Conservation (phyloP, 306 rosid genomes). For the Quercus glauca region DNA sequence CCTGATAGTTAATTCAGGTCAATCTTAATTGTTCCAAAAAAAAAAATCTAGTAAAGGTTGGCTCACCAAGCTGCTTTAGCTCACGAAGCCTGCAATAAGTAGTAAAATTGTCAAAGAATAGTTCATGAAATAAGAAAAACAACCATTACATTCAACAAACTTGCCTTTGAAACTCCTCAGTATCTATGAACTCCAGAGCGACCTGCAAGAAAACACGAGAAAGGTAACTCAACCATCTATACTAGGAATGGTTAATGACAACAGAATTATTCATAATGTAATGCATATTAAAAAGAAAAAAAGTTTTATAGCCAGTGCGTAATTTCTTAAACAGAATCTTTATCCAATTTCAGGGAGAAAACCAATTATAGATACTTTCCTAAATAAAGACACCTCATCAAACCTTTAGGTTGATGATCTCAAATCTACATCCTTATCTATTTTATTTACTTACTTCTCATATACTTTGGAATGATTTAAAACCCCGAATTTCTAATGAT, state of each 20-base stretch:
- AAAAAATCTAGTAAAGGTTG: not conserved
- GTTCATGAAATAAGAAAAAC: not conserved
- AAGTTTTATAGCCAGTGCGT: too few species aligned
- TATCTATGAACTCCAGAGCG: conserved; percentile 44
- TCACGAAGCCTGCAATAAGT: conserved; percentile 49
- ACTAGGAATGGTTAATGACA: not conserved
- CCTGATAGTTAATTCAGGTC: not conserved
- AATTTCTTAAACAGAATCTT: not conserved
- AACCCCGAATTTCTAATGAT: too few species aligned
- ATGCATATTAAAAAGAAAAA: not conserved
- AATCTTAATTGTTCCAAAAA: too few species aligned
- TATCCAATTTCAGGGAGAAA: not conserved
- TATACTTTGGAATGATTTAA: too few species aligned
- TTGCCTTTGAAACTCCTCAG: conserved; percentile 57
- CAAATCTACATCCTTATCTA: not conserved
- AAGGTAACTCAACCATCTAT: not conserved
- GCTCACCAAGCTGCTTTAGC: conserved; percentile 50
- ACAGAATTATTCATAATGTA: not conserved
- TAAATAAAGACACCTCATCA: not conserved
- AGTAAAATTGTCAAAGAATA: not conserved
- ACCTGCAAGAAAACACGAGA: conserved; percentile 30
- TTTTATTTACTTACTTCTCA: not conserved
- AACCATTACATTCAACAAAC: conserved; percentile 16
- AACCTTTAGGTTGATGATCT: too few species aligned
- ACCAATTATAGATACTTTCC: not conserved